Evolutionary conservation across 139 green algal species (phyloP).

Genomic region (Coccomyxa sp.): DNA sequence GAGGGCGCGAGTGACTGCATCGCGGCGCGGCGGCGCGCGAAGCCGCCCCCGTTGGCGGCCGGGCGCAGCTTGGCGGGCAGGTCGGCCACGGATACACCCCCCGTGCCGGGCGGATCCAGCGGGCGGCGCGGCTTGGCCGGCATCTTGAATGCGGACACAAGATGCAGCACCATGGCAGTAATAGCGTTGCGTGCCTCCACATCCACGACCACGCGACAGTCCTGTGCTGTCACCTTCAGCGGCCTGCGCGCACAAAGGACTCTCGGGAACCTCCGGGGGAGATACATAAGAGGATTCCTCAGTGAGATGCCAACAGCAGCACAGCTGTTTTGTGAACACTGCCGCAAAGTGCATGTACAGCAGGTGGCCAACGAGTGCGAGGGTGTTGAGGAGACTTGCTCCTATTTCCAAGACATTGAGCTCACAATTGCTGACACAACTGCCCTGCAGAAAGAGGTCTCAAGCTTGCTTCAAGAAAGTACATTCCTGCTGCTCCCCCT

Average conservation of each 20-base stretch:
- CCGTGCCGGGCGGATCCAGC: not conserved
- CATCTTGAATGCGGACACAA: conserved; percentile 8
- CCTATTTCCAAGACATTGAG: too few relatives aligned
- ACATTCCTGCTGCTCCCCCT: too few relatives aligned
- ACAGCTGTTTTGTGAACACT: too few relatives aligned
- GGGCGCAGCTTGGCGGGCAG: not conserved
- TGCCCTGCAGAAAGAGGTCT: too few relatives aligned
- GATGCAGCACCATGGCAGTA: conserved; percentile 25
- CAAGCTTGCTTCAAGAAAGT: too few relatives aligned
- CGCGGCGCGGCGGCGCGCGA: not conserved
- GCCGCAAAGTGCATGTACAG: too few relatives aligned
- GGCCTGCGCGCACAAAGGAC: conserved; percentile 7
- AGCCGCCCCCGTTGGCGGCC: not conserved
- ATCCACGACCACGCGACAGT: conserved; percentile 41
- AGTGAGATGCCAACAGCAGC: not conserved
- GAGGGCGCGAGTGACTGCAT: conserved; percentile 3
- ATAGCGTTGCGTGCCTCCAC: conserved; percentile 25
- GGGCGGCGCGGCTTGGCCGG: not conserved
- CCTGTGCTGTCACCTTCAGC: conserved; percentile 28
- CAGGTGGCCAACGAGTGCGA: too few relatives aligned
- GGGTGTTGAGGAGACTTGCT: too few relatives aligned
- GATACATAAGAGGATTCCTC: too few relatives aligned
- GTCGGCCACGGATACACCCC: not conserved
- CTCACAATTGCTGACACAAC: too few relatives aligned
- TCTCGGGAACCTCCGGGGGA: too few relatives aligned